Evolutionary conservation across 768 basidiomycete species (phyloP).

Genomic region (Boletus huronensis): DNA sequence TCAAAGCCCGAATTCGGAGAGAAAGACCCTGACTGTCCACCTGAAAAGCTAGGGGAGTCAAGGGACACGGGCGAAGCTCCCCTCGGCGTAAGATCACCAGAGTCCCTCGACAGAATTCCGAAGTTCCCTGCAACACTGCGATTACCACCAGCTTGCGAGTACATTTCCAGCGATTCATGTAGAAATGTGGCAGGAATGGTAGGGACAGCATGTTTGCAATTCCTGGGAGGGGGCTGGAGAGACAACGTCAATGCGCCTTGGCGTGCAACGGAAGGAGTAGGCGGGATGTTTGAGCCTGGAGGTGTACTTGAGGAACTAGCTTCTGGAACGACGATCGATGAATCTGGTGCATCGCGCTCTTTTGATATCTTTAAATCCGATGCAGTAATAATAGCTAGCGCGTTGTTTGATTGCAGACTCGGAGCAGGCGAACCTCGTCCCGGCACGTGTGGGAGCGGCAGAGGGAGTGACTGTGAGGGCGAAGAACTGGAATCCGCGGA

Average conservation of each 20-base stretch:
- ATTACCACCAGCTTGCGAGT: constrained; percentile 26
- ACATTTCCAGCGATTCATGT: constrained; percentile 19
- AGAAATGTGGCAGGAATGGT: neutral
- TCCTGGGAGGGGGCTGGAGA: constrained; percentile 35
- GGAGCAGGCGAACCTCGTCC: constrained; percentile 23
- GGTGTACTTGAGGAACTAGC: constrained; percentile 25
- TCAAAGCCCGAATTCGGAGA: neutral
- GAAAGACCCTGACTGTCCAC: constrained; percentile 1
- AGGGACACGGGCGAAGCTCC: constrained; percentile 9
- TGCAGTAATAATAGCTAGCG: constrained; percentile 19
- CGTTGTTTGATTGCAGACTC: constrained; percentile 23
- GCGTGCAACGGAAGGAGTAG: constrained; percentile 27
- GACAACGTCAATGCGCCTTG: constrained; percentile 30
- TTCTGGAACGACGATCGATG: constrained; percentile 12
- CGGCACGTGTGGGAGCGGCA: constrained; percentile 20
- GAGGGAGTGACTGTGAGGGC: constrained; percentile 32
- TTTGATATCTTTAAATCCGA: constrained; percentile 39
- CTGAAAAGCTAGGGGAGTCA: constrained; percentile 2
- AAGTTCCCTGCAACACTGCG: constrained; percentile 31
- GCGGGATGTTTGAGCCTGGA: constrained; percentile 23
- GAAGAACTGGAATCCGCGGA: constrained; percentile 25
- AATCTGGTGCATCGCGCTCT: constrained; percentile 31
- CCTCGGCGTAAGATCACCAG: constrained; percentile 9
- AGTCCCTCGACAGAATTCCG: constrained; percentile 18
- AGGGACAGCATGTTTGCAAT: constrained; percentile 18